Evolutionary conservation across 352 stramenopile genomes (phyloP).

Genomic region (Phytophthora podocarpi): DNA sequence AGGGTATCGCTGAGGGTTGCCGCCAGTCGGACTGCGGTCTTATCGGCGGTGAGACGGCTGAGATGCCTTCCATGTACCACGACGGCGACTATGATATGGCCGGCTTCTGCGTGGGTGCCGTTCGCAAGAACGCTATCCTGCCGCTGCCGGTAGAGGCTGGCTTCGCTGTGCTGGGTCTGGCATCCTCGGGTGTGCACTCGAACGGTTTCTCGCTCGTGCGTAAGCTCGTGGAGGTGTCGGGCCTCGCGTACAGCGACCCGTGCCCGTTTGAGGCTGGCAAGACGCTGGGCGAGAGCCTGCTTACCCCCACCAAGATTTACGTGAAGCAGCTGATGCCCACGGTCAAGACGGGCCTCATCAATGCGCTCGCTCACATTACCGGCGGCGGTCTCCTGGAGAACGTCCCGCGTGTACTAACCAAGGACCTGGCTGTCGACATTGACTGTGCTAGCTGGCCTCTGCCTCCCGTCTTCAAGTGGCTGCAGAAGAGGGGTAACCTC

Average conservation of each 20-base stretch:
- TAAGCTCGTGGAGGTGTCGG: constrained; percentile 94
- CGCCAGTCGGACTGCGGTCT: constrained; percentile 95
- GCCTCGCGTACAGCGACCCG: constrained; percentile 77
- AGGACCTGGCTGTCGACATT: constrained; percentile 93
- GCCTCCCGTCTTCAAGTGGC: constrained; percentile 98
- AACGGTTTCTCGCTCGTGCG: constrained; percentile 99
- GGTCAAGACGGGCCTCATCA: constrained; percentile 80
- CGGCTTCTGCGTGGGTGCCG: constrained; percentile 97
- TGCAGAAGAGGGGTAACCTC: constrained; percentile 92
- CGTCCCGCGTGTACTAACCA: constrained; percentile 95
- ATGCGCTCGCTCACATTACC: constrained; percentile 98
- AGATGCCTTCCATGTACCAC: constrained; percentile 99
- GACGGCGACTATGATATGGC: constrained; percentile 98
- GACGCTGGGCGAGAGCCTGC: constrained; percentile 93
- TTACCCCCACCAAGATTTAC: constrained; percentile 98
- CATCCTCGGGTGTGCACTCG: constrained; percentile 97
- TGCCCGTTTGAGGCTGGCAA: constrained; percentile 79
- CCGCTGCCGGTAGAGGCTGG: constrained; percentile 89
- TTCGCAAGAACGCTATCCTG: constrained; percentile 86
- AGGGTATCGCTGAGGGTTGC: constrained; percentile 98
- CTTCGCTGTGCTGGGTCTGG: constrained; percentile 95
- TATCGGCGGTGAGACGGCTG: constrained; percentile 97
- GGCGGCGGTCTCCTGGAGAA: constrained; percentile 98
- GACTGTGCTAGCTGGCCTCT: constrained; percentile 91
- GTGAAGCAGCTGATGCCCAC: constrained; percentile 90